phyloP scores from a whole-genome alignment of 2,329 filamentous ascomycete species.

The Colletotrichum phormii region DNA sequence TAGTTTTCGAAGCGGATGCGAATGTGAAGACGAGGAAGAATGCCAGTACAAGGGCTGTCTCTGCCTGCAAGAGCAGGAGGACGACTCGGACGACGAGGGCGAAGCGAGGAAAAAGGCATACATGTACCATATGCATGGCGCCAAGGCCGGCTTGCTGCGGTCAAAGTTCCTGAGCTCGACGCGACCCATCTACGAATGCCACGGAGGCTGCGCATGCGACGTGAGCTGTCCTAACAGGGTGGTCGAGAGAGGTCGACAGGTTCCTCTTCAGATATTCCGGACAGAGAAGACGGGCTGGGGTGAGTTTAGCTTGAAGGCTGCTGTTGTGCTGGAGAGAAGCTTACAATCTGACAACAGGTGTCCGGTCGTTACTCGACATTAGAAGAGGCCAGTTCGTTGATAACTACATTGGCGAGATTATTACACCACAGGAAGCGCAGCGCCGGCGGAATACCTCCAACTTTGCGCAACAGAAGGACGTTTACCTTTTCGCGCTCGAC shows the following conservation, averaged over 20 bases:
- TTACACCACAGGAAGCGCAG: constrained; percentile 73
- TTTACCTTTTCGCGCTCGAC: constrained; percentile 85
- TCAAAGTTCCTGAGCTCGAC: constrained; percentile 64
- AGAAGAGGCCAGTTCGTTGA: constrained; percentile 83
- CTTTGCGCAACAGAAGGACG: constrained; percentile 73
- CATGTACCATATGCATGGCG: constrained; percentile 72
- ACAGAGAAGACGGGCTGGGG: constrained; percentile 82
- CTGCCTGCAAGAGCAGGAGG: constrained; percentile 74
- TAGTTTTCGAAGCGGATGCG: constrained; percentile 77
- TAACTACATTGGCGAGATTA: constrained; percentile 79
- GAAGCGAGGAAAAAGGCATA: constrained; percentile 54
- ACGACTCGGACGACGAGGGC: constrained; percentile 56
- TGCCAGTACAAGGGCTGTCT: constrained; percentile 77
- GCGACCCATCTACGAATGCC: constrained; percentile 83
- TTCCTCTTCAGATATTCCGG: constrained; percentile 82
- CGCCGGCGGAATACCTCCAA: constrained; percentile 68
- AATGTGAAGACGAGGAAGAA: constrained; percentile 69
- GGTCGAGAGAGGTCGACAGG: constrained; percentile 77
- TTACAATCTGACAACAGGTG: constrained; percentile 54
- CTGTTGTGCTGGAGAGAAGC: neutral
- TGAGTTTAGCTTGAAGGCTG: constrained; percentile 45
- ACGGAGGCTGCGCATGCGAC: constrained; percentile 75
- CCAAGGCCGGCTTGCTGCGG: constrained; percentile 63
- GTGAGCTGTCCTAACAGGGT: constrained; percentile 77
- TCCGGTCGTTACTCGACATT: constrained; percentile 73